phyloP scores from a whole-genome alignment of 2,329 filamentous ascomycete genomes.

The Elsinoe ampelina region DNA sequence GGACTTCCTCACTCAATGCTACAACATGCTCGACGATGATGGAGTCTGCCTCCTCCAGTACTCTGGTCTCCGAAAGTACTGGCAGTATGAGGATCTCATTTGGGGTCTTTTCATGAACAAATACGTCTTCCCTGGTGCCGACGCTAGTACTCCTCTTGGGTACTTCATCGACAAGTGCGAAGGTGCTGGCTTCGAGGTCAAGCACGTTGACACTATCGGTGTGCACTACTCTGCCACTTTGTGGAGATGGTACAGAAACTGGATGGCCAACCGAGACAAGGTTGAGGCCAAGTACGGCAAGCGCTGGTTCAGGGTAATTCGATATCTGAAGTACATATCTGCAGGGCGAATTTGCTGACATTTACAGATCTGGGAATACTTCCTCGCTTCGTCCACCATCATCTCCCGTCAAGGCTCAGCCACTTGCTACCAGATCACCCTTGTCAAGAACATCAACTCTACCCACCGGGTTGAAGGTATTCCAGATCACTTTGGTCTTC shows the following conservation, averaged over 20 bases:
- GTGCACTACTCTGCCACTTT: constrained; percentile 95
- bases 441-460: constrained; percentile 85
- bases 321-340: background rate
- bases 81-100: constrained; percentile 96
- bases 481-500: constrained; percentile 57
- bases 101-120: constrained; percentile 99
- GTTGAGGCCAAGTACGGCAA: constrained; percentile 91
- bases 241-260: constrained; percentile 98
- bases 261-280: constrained; percentile 88
- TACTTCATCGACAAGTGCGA: constrained; percentile 80
- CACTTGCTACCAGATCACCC: constrained; percentile 76
- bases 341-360: too few species aligned
- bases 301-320: constrained; percentile 74
- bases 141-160: constrained; percentile 86
- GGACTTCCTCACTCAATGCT: constrained; percentile 72
- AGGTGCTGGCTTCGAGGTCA: constrained; percentile 80
- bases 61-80: constrained; percentile 82
- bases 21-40: constrained; percentile 94
- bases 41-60: constrained; percentile 95
- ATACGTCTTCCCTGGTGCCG: constrained; percentile 94
- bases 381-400: constrained; percentile 79
- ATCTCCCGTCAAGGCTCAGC: constrained; percentile 73
- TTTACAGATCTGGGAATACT: constrained; percentile 75
- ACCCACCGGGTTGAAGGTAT: constrained; percentile 74
- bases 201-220: constrained; percentile 83